Evolutionary conservation across 805 yeast species (phyloP).

Genomic region (Groenewaldozyma salmanticensis): DNA sequence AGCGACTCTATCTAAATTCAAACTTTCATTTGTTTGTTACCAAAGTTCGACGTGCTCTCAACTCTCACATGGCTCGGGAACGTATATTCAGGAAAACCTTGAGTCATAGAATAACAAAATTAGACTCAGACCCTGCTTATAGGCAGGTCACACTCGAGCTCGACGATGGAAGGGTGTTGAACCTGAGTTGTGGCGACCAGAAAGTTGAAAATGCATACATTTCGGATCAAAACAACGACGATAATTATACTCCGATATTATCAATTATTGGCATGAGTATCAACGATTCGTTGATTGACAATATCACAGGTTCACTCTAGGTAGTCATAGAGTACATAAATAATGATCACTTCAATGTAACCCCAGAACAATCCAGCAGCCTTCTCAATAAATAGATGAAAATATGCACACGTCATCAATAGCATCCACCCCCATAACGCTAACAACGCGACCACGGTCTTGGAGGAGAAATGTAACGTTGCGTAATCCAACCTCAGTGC

Average conservation of each 20-base stretch:
- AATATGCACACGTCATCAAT: conserved; percentile 70
- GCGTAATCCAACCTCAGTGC: conserved; percentile 14
- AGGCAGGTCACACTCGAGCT: conserved; percentile 11
- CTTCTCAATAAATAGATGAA: conserved; percentile 75
- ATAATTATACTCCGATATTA: not conserved
- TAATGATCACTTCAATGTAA: conserved; percentile 37
- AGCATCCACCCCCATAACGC: conserved; percentile 80
- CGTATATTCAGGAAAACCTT: conserved; percentile 75
- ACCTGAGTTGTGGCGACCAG: conserved; percentile 8
- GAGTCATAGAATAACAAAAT: conserved; percentile 4
- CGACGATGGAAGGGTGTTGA: conserved; percentile 1
- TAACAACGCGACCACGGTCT: conserved; percentile 29
- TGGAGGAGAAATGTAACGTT: conserved; percentile 14
- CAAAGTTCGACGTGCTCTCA: conserved; percentile 34
- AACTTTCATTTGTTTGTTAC: conserved; percentile 11
- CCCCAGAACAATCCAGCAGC: conserved; percentile 61
- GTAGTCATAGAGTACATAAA: conserved; percentile 29
- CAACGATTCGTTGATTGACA: not conserved
- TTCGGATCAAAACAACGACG: not conserved
- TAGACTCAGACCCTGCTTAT: conserved; percentile 12
- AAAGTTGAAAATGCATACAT: conserved; percentile 2
- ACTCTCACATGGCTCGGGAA: conserved; percentile 60
- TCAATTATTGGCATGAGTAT: not conserved
- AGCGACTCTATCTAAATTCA: conserved; percentile 7
- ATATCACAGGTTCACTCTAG: not conserved